A percentile compares a stretch with the other conserved stretches of the same genome.
Evolutionary conservation across 140 eudicot genomes (phyloP).

Genomic region (Flaveria floridana): DNA sequence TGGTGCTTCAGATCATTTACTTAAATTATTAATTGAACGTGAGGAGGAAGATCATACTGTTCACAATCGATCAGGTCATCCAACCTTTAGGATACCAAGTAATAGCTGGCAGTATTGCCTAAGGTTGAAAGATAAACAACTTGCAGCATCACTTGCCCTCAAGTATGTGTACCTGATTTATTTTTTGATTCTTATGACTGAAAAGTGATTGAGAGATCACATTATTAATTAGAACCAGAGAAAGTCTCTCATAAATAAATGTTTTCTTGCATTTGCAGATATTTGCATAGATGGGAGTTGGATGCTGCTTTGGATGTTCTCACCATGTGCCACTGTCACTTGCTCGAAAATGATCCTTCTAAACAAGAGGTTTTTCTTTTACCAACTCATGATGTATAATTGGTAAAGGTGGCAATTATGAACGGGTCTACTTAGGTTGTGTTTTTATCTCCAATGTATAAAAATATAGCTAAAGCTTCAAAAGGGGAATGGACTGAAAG

Average conservation of each 20-base stretch:
- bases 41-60: conserved; percentile 56
- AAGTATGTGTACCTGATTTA: conserved; percentile 46
- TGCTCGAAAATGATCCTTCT: conserved; percentile 59
- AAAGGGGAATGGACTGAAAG: conserved; percentile 18
- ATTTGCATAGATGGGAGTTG: conserved; percentile 91
- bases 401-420: conserved; percentile 4
- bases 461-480: not conserved
- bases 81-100: conserved; percentile 55
- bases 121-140: conserved; percentile 81
- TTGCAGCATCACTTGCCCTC: conserved; percentile 88
- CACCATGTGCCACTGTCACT: conserved; percentile 97
- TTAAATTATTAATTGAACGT: conserved; percentile 71
- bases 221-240: not conserved
- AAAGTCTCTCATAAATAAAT: conserved; percentile 22
- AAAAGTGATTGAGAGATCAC: not conserved
- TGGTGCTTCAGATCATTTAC: conserved; percentile 93
- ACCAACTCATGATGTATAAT: conserved; percentile 8
- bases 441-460: conserved; percentile 4
- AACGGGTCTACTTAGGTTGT: conserved; percentile 8
- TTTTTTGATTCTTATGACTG: not conserved
- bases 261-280: conserved; percentile 47
- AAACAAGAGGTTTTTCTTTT: conserved; percentile 57
- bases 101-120: conserved; percentile 94
- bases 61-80: conserved; percentile 42
- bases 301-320: conserved; percentile 98